A percentile compares a stretch with the other conserved stretches of the same genome.
These are phyloP conservation scores for Symmetrospora coprosmae DNA, from an alignment of 768 basidiomycete species.

Conservation along the genomic window DNA sequence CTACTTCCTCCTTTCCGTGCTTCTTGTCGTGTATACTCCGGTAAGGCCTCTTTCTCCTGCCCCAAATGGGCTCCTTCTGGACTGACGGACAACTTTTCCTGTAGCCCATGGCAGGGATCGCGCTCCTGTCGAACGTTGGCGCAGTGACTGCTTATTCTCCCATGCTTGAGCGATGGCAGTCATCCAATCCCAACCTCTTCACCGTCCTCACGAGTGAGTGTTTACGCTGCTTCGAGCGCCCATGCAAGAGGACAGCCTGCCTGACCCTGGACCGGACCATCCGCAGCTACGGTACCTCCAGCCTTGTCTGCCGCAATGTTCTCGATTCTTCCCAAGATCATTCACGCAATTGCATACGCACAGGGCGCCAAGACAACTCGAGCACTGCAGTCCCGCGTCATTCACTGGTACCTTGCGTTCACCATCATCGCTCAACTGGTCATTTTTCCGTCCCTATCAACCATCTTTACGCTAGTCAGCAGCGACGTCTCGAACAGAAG, in stretches of 20 bases:
- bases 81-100: neutral
- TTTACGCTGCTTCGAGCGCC: too few species aligned
- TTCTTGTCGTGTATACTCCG: neutral
- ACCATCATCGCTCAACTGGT: conserved; percentile 10
- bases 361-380: conserved; percentile 10
- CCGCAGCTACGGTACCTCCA: conserved; percentile 5
- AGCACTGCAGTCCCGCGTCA: conserved; percentile 7
- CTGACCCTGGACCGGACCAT: neutral
- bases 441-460: conserved; percentile 2
- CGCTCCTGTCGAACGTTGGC: conserved; percentile 6
- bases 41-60: neutral
- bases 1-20: neutral
- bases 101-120: conserved; percentile 7
- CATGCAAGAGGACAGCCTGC: neutral
- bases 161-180: neutral
- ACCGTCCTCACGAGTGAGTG: neutral
- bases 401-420: conserved; percentile 19
- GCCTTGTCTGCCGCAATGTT: conserved; percentile 12
- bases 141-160: neutral
- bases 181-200: neutral
- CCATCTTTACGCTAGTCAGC: conserved; percentile 3
- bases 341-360: neutral
- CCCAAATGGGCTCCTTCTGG: neutral
- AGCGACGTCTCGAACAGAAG: neutral
- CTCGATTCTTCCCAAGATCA: conserved; percentile 4